A percentile compares a stretch with the other conserved stretches of the same genome.
Conservation (phyloP, 768 basidiomycete species). For the Lentinus tigrinus region DNA sequence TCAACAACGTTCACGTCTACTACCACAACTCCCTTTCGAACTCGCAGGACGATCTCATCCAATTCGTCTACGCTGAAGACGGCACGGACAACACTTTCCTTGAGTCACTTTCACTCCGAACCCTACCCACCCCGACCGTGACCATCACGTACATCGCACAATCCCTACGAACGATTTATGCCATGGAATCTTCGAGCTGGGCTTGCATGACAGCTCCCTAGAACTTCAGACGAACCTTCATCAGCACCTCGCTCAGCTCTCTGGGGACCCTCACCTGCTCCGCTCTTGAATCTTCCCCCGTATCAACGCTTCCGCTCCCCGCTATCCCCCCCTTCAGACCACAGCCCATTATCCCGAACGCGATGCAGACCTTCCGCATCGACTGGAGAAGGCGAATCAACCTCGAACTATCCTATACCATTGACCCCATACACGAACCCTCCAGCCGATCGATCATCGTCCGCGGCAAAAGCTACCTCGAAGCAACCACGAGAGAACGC, state of each 20-base stretch:
- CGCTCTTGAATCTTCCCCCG: constrained; percentile 85
- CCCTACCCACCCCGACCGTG: constrained; percentile 81
- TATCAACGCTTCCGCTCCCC: constrained; percentile 64
- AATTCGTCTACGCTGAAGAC: constrained; percentile 97
- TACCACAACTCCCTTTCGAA: constrained; percentile 98
- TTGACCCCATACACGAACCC: constrained; percentile 74
- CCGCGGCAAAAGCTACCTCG: constrained; percentile 79
- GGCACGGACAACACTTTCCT: constrained; percentile 99
- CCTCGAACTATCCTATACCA: constrained; percentile 83
- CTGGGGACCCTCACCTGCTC: constrained; percentile 73
- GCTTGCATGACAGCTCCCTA: constrained; percentile 79
- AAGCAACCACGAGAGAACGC: constrained; percentile 82
- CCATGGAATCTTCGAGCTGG: constrained; percentile 78
- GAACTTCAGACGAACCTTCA: constrained; percentile 86
- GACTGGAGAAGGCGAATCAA: constrained; percentile 92
- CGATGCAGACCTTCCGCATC: constrained; percentile 95
- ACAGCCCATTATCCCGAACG: constrained; percentile 92
- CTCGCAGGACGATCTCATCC: constrained; percentile 92
- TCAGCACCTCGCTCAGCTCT: constrained; percentile 64
- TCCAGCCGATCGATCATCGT: constrained; percentile 78
- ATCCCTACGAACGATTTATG: constrained; percentile 80
- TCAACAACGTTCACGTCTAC: constrained; percentile 96
- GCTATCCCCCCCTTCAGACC: constrained; percentile 96
- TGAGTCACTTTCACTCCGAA: constrained; percentile 85
- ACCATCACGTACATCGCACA: constrained; percentile 93